phyloP scores from a whole-genome alignment of 306 rosid species.

The Cicer arietinum region DNA sequence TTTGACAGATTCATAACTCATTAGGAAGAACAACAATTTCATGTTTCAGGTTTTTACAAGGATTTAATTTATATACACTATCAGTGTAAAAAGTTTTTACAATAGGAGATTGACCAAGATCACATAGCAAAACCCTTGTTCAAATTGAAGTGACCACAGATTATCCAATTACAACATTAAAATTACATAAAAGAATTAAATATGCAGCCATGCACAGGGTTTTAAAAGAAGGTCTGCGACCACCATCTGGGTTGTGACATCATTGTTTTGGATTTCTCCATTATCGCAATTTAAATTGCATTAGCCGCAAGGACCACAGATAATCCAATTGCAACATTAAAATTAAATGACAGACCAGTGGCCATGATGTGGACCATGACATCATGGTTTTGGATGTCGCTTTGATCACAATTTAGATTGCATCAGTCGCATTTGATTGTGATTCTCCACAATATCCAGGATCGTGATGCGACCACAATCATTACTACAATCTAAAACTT shows the following conservation, averaged over 20 bases:
- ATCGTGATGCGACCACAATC: no score
- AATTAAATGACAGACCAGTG: no score
- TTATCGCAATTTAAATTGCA: no score
- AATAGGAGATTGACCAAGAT: conserved; percentile 15
- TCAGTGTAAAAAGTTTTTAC: neutral
- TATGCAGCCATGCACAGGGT: neutral
- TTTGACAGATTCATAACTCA: conserved; percentile 53
- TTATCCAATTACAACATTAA: conserved; percentile 1
- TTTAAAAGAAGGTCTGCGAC: neutral
- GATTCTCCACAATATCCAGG: no score
- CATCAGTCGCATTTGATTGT: no score
- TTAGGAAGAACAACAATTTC: conserved; percentile 28
- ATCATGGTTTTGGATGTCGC: no score
- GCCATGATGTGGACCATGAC: no score
- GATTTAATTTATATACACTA: no score
- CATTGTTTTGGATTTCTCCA: no score
- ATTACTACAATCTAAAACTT: no score
- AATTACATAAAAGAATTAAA: conserved; percentile 16
- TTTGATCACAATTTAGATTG: no score
- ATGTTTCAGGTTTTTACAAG: conserved; percentile 11
- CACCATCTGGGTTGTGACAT: no score
- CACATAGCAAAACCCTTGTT: neutral
- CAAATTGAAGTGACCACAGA: conserved; percentile 21
- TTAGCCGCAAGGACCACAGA: neutral
- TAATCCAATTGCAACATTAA: neutral